Evolutionary conservation across 495 filamentous ascomycete species (phyloP), one percentile per base, ranked within the genome.

Genomic region (Aspergillus campestris): DNA sequence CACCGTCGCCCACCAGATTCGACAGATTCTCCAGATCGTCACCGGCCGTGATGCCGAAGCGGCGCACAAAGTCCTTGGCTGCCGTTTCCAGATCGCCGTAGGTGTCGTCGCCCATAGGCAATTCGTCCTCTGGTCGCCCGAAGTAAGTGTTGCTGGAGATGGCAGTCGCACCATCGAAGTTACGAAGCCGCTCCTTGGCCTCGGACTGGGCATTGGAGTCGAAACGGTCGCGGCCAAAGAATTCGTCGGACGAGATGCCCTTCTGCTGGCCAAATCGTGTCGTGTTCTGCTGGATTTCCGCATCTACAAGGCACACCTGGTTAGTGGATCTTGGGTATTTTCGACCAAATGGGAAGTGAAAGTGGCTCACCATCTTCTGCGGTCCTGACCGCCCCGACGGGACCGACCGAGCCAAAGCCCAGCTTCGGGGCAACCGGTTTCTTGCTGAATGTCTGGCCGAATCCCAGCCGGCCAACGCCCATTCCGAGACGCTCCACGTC

Each of bases 111-210:
- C 82, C 81, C 0, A 57, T 66, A 13, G 65, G 61, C 15, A 68
- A 50, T 28, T 82, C 82, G 40, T 95, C 88, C 56, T 85, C 81
- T 7, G 89, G 82, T 29, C 89, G 84, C 44, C 92, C 92, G 65
- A 98, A 98, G 71, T 97, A 98, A 47, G 84, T 83, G 67, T 96
- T 97, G 40, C 86, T 92, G 8, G 89, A 95, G 61, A 98, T 98
- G 40, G 88, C 66, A 8, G 82, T 83, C 8, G 92, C 92, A 37
- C 92, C 87, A 60, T 97, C 92, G 60, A 98, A 98, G 14, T 89
- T 83, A 62, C 86, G 81, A 34, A 98, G 78, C 10, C 92, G 80
- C 9, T 77, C 70, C 67, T 92, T 90, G 40, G 92, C 89, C 71
- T 96, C 90, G 35, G 83, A 74, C 57, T 90, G 83, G 4, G 84